phyloP scores from a whole-genome alignment of 148 eudicot genomes.

The Chenopodium album region DNA sequence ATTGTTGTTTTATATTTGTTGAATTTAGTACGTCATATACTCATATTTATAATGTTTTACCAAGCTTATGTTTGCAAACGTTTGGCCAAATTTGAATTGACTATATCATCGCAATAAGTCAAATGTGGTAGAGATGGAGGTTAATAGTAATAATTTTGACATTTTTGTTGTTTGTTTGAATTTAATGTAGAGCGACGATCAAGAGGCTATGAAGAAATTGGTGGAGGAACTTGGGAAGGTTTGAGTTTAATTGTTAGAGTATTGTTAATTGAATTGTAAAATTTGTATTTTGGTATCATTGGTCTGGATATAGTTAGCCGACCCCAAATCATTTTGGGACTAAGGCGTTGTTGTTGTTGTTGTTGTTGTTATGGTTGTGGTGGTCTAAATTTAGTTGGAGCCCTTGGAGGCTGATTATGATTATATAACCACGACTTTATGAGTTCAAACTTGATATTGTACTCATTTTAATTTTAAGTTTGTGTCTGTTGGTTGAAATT shows the following conservation, averaged over 20 bases:
- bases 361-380: no score
- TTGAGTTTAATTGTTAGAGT: constrained; percentile 23
- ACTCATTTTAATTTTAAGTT: neutral
- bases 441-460: no score
- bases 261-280: neutral
- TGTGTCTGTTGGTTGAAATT: neutral
- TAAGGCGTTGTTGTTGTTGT: no score
- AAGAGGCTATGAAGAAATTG: constrained; percentile 52
- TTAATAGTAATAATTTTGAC: neutral
- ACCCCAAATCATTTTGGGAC: no score
- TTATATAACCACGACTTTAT: neutral
- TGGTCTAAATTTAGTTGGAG: no score
- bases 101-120: neutral
- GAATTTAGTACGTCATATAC: no score
- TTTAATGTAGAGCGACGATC: constrained; percentile 48
- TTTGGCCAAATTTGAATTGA: no score
- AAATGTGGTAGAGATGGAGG: neutral
- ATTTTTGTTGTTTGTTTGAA: neutral
- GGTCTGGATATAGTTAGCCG: no score
- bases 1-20: neutral
- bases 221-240: constrained; percentile 23
- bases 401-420: neutral
- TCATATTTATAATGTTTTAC: no score
- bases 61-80: no score
- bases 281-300: neutral